Evolutionary conservation across 441 rosid genomes (phyloP), one percentile per base, ranked within the genome.

Genomic region (Rhodomyrtus psidioides): DNA sequence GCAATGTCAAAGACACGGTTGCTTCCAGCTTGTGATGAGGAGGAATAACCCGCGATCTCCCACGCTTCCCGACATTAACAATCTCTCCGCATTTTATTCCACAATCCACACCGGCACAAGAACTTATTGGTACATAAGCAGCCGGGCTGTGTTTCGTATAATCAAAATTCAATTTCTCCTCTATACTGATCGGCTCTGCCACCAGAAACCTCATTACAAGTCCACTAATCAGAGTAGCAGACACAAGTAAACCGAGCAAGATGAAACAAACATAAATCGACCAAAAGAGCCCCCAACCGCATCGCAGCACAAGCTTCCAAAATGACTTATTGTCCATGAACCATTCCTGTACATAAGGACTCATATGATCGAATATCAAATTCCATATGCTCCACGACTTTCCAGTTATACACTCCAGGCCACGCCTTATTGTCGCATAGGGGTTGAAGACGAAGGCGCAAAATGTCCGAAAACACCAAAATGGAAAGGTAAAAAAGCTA

Each of bases 261-360:
- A 94, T 86, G 34, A 88, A 53, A 70, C 97, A 91, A 14, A 95
- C 96, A 87, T 95, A 97, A 84, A 84, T 81, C 14, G 96, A 93
- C 93, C 95, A 93, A 62, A 95, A 88, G 87, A 92, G 84, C 15
- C 96, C 98, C 93, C 95, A 93, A 0, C 95, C 96, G 5, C 90
- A 92, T 85, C 90, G 91, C 86, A 89, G 84, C 34, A 89, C 84
- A 17, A 92, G 82, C 23, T 87, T 91, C 92, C 93, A 83, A 12
- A 91, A 44, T 6, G 90, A 84, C 81, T 91, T 90, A 3, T 92
- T 88, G 54, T 94, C 95, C 88, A 90, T 91, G 0, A 94, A 88
- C 92, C 92, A 90, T 30, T 88, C 91, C 51, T 46, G 17, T 46
- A 91, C 26, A 83, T 85, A 82, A 2, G 94, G 91, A 87, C 90